A percentile compares a stretch with the other conserved stretches of the same genome.
These are phyloP conservation scores for Pseudotsuga menziesii DNA, from an alignment of 75 land plant species.

Conservation along the genomic window DNA sequence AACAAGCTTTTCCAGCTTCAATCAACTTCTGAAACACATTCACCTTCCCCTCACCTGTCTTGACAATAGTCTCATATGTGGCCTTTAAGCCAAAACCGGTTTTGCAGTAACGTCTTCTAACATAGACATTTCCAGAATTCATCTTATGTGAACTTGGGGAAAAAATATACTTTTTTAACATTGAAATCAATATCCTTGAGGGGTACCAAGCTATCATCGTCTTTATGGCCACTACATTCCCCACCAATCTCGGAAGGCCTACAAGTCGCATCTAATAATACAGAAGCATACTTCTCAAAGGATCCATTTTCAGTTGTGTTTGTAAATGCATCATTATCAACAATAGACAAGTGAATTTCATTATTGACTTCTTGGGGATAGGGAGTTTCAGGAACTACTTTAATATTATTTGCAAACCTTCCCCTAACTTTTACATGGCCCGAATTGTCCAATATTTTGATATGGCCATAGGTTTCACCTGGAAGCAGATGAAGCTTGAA, in stretches of 20 bases:
- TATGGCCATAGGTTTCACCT: slow-evolving; percentile 34
- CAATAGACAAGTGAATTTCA: neutral
- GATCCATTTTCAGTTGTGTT: neutral
- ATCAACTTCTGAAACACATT: neutral
- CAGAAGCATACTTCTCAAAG: neutral
- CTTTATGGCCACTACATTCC: neutral
- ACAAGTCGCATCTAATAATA: neutral
- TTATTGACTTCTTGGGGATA: neutral
- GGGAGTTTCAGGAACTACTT: neutral
- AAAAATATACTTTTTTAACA: neutral
- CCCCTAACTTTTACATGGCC: slow-evolving; percentile 1
- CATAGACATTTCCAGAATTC: slow-evolving; percentile 1
- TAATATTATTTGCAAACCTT: neutral
- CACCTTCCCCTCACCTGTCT: neutral
- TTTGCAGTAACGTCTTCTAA: neutral
- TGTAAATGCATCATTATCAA: neutral
- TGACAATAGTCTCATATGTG: neutral
- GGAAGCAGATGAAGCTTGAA: slow-evolving; percentile 72
- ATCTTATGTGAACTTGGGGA: neutral
- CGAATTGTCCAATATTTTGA: slow-evolving; percentile 9
- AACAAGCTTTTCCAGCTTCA: neutral
- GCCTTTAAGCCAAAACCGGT: neutral
- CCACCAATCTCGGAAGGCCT: neutral
- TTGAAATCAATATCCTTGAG: neutral
- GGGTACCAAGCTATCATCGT: neutral